Evolutionary conservation across 345 rosid species (phyloP), one percentile per base, ranked within the genome.

Genomic region (Trapa bicornis): DNA sequence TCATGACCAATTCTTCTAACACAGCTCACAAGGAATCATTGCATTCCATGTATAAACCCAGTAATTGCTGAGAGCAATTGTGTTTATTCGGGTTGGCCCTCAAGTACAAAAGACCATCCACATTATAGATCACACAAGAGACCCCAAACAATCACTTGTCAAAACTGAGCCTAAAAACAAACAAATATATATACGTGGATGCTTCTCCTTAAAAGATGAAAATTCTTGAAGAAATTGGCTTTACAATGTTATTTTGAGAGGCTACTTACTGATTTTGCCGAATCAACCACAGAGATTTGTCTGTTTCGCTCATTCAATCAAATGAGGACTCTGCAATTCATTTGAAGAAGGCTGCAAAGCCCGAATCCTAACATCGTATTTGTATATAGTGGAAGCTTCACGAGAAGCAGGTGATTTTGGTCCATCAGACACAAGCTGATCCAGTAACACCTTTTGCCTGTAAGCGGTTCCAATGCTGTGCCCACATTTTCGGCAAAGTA

Each of bases 401-500:
- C 52, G 75, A 70, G 57, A 80, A 0, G 87, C 80, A 6, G 86
- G 73, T 29, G 84, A 61, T 68, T 79, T 84, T 2, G 81, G 79
- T 53, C 75, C 83, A 54, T 83, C 82, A n/a, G 84, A 67, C 17
- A 80, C 82, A 47, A 77, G 81, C 6, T 85, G 78, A 64, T 78
- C 73, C 11, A 76, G 69, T 22, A 87, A 70, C 67, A 87, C 58
- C 67, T 77, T 87, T 43, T 80, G 81, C 6, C 76, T 72, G 77
- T 79, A 79, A 14, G 95, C 95, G 73, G 73, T 72, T 69, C 99
- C 99, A 10, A 91, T 83, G 57, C 79, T 77, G 65, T 87, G 89
- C 39, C 84, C 88, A 75, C 99, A 94, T 77, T 89, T 89, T 33
- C 96, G 87, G 74, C 99, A 94, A 17, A 94, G 92, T 64, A 94